Evolutionary conservation across 2,329 filamentous ascomycete species (phyloP).

Genomic region (Sporothrix mexicana): DNA sequence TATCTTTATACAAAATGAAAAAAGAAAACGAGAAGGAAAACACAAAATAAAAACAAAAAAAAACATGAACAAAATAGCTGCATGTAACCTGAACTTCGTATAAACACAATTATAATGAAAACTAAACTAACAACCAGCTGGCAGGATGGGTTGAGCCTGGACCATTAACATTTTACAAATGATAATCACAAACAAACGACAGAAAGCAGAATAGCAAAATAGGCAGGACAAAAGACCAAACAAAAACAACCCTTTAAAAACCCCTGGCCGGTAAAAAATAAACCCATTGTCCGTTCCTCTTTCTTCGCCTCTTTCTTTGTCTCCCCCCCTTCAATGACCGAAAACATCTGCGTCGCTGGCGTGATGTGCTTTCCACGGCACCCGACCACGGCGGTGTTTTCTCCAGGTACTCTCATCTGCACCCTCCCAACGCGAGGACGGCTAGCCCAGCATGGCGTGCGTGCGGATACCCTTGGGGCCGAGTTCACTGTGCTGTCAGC

Average conservation of each 20-base stretch:
- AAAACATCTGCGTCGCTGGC: background rate
- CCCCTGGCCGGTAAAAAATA: constrained; percentile 25
- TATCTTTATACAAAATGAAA: background rate
- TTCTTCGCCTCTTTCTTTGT: background rate
- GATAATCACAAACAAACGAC: background rate
- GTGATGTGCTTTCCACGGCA: background rate
- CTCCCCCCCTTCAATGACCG: background rate
- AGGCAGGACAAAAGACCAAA: constrained; percentile 6
- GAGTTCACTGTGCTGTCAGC: constrained; percentile 52
- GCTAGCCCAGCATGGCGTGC: constrained; percentile 58
- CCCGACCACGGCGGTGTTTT: background rate
- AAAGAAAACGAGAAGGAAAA: too few relatives aligned
- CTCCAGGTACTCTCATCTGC: background rate
- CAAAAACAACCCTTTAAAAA: constrained; percentile 20
- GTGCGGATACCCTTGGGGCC: constrained; percentile 61
- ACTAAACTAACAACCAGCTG: background rate
- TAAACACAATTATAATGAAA: background rate
- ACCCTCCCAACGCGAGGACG: background rate
- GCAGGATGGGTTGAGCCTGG: background rate
- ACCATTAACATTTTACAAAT: constrained; percentile 23
- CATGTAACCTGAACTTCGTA: background rate
- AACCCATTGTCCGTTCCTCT: background rate
- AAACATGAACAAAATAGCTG: background rate
- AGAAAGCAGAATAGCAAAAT: background rate
- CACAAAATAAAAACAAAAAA: too few relatives aligned